phyloP scores from a whole-genome alignment of 768 basidiomycete genomes.

The Coprinopsis sp. region DNA sequence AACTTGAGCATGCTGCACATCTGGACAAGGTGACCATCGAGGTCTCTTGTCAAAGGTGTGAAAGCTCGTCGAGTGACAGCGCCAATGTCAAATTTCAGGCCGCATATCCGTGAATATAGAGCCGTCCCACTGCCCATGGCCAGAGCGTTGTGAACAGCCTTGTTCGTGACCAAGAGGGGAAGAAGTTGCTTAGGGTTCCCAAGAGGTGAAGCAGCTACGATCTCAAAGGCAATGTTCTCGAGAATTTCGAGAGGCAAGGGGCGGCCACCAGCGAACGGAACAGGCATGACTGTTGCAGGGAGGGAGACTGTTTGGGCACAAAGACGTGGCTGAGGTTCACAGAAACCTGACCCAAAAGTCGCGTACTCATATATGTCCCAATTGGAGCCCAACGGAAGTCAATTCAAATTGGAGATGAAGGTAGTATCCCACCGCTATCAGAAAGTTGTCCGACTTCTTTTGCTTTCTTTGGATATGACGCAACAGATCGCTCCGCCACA shows the following conservation, averaged over 20 bases:
- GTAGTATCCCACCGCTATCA: too few species aligned
- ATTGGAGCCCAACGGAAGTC: too few species aligned
- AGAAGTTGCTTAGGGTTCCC: background rate
- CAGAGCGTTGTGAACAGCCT: constrained; percentile 1
- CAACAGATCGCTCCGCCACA: too few species aligned
- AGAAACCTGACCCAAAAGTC: too few species aligned
- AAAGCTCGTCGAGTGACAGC: constrained; percentile 6
- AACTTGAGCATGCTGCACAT: constrained; percentile 7
- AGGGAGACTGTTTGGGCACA: too few species aligned
- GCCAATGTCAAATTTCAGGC: constrained; percentile 7
- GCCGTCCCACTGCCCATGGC: constrained; percentile 4
- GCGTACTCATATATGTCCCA: too few species aligned
- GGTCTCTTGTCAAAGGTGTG: constrained; percentile 2
- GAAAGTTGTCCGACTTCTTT: too few species aligned
- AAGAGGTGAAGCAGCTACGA: background rate
- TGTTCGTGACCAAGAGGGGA: constrained; percentile 1
- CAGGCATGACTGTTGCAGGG: too few species aligned
- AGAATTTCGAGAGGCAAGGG: constrained; percentile 5
- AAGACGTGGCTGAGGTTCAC: too few species aligned
- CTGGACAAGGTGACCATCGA: constrained; percentile 8
- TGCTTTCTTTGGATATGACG: too few species aligned
- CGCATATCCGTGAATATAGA: constrained; percentile 7
- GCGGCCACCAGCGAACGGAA: background rate
- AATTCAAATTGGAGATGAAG: too few species aligned
- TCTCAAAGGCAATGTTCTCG: constrained; percentile 3